Base-by-base conservation (phyloP, 306 rosid species). In the Prunus mume region DNA sequence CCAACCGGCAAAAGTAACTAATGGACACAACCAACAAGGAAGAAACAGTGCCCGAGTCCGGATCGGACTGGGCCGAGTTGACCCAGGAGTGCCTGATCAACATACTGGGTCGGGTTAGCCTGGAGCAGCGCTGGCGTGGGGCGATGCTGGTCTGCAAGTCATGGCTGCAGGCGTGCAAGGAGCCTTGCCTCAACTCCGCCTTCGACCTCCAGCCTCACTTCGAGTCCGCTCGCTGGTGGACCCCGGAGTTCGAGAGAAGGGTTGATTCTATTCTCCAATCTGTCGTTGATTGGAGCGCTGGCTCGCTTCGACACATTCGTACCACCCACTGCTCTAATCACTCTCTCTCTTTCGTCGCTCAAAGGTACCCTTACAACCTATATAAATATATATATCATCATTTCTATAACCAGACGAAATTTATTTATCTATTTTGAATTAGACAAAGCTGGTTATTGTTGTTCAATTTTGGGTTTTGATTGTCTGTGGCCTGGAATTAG, bases 221-320 rank as follows among this genome's bases (percentile, higher is more conserved):
- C 76, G 77, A 92, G 56, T 84, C 76, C 25, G 57, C 87, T 57
- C 85, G 67, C 54, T 92, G 89, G 91, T 92, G 97, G 97, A 17
- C 78, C 79, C 86, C 84, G 24, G 80, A 86, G 19, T 92, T 90
- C 82, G 90, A 90, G 82, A 55, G 87, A 8, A 83, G 69, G 49
- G 88, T 92, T 71, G 96, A 95, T 70, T 83, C 91, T 81, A 89
- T 92, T 90, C 97, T 95, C 82, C 90, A 63, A 80, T 92, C 92
- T 12, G 89, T 87, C 20, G 79, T 81, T 32, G 75, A 51, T 28
- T 95, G 92, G 92, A 84, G 87, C 78, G 67, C 78, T 11, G 73
- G 80, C 32, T 89, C 83, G 76, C 86, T 89, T 63, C 65, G 82
- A n/a, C 52, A 82, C 81, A 90, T 92, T 65, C 92, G 93, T 67